Evolutionary conservation across 176 grass and related monocot species (phyloP).

Genomic region (Aegilops speltoides): DNA sequence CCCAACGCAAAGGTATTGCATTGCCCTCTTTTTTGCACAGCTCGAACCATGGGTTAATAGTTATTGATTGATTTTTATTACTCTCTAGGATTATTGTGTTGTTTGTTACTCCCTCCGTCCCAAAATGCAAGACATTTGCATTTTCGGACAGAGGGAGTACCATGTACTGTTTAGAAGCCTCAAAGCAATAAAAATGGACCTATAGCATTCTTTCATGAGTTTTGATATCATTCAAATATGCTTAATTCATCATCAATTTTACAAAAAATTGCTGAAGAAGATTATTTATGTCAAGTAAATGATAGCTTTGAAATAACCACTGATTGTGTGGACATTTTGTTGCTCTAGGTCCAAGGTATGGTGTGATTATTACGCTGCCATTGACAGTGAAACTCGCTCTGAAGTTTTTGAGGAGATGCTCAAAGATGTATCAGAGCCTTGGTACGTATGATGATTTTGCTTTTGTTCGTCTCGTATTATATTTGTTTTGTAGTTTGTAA

Average conservation of each 20-base stretch:
- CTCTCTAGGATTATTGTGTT: neutral
- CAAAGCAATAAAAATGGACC: neutral
- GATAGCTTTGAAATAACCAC: neutral
- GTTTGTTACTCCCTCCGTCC: neutral
- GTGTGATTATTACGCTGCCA: neutral
- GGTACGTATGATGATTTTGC: neutral
- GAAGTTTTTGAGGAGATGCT: neutral
- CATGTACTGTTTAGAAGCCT: neutral
- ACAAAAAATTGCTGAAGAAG: neutral
- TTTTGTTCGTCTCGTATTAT: neutral
- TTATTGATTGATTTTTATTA: neutral
- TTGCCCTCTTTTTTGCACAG: neutral
- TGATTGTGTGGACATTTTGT: neutral
- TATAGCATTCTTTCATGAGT: neutral
- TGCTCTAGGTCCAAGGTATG: neutral
- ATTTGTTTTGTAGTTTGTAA: neutral
- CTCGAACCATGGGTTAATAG: neutral
- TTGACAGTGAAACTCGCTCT: neutral
- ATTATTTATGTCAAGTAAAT: neutral
- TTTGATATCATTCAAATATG: neutral
- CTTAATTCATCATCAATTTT: neutral
- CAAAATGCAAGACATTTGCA: too few relatives aligned
- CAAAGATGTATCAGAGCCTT: neutral
- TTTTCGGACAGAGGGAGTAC: neutral
- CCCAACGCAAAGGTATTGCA: neutral